Percentiles rank a stretch among this genome's conserved stretches.
Conservation (phyloP, 495 filamentous ascomycete genomes). For the Trichoderma reesei region DNA sequence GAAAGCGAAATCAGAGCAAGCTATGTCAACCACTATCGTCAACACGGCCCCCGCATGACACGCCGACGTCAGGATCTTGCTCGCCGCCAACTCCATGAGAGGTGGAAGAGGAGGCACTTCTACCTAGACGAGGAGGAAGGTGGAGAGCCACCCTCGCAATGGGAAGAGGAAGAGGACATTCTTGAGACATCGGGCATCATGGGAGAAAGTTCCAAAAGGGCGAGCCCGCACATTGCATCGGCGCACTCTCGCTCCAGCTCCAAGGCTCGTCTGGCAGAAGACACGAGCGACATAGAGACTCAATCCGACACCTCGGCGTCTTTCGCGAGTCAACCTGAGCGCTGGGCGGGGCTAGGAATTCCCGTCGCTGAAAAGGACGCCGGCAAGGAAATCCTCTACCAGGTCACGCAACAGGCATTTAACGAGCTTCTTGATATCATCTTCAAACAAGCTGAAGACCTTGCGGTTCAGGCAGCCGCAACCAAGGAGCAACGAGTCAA, state of each 20-base stretch:
- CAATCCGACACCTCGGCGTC: slow-evolving; percentile 73
- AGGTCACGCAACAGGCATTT: slow-evolving; percentile 79
- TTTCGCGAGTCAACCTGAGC: slow-evolving; percentile 67
- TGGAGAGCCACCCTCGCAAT: slow-evolving; percentile 50
- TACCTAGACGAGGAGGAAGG: slow-evolving; percentile 78
- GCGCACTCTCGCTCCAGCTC: slow-evolving; percentile 69
- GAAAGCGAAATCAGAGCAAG: slow-evolving; percentile 20
- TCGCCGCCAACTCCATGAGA: slow-evolving; percentile 51
- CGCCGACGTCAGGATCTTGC: slow-evolving; percentile 23
- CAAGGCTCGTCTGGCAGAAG: slow-evolving; percentile 75
- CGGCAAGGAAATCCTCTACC: slow-evolving; percentile 81
- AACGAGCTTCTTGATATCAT: slow-evolving; percentile 78
- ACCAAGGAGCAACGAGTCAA: slow-evolving; percentile 52
- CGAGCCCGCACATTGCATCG: slow-evolving; percentile 40
- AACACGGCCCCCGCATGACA: slow-evolving; percentile 10
- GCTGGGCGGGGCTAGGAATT: slow-evolving; percentile 76
- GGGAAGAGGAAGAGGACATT: slow-evolving; percentile 54
- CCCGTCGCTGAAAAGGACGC: slow-evolving; percentile 72
- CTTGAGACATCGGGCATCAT: slow-evolving; percentile 29
- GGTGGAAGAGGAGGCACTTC: slow-evolving; percentile 64
- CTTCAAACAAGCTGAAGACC: slow-evolving; percentile 71
- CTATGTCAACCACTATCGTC: neutral
- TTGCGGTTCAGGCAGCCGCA: slow-evolving; percentile 56
- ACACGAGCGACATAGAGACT: slow-evolving; percentile 59
- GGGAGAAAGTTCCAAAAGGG: slow-evolving; percentile 31